Evolutionary conservation across 1,284 basidiomycete genomes (phyloP).

Genomic region (Apiotrichum veenhuisii): DNA sequence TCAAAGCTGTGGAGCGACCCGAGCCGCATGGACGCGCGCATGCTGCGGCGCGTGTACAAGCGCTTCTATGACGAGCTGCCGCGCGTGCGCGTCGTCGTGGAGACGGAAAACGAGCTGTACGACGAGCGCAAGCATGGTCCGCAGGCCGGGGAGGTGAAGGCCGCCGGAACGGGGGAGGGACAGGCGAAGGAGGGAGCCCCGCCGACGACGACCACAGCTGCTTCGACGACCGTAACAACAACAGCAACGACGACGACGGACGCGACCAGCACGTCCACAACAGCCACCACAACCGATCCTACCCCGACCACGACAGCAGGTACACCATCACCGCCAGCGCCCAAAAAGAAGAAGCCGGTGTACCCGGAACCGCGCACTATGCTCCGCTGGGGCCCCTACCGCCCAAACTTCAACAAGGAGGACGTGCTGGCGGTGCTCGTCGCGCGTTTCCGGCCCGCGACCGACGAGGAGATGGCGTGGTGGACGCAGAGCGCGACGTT

Average conservation of each 20-base stretch:
- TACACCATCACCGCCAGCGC: no score
- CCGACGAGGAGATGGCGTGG: background rate
- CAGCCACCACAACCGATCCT: no score
- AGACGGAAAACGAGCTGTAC: background rate
- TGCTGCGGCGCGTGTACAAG: conserved; percentile 27
- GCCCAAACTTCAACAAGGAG: background rate
- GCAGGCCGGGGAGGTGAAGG: no score
- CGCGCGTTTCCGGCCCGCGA: background rate
- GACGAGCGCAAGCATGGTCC: background rate
- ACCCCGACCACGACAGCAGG: no score
- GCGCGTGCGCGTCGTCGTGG: background rate
- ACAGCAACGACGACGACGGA: no score
- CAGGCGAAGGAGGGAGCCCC: no score
- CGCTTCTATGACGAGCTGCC: conserved; percentile 17
- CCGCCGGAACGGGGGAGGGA: no score
- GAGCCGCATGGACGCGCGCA: conserved; percentile 17
- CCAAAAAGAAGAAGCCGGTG: background rate
- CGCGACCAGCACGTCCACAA: no score
- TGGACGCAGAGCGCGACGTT: background rate
- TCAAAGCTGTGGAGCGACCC: conserved; percentile 30
- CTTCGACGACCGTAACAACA: no score
- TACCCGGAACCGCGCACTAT: background rate
- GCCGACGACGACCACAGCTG: no score
- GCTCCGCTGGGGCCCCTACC: background rate
- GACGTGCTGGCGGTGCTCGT: background rate